Percentiles rank a stretch among this genome's conserved stretches.
phyloP scores from a whole-genome alignment of 768 basidiomycete species.

The Pleurotus citrinopileatus region DNA sequence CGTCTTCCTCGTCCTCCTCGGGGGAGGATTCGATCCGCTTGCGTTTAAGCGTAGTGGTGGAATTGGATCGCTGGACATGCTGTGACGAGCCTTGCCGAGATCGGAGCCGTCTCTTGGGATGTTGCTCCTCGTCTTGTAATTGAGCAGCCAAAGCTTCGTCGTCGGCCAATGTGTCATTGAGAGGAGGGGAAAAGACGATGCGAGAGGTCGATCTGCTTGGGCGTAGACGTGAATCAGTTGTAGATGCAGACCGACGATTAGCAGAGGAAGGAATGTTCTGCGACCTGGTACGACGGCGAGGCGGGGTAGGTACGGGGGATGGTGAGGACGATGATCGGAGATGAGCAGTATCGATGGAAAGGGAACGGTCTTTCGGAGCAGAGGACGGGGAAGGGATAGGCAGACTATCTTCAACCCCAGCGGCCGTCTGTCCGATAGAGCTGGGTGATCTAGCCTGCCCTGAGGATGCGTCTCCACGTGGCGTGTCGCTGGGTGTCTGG shows the following conservation, averaged over 20 bases:
- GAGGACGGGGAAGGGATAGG: background rate
- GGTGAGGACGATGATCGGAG: background rate
- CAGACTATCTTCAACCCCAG: conserved; percentile 1
- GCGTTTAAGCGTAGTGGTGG: conserved; percentile 33
- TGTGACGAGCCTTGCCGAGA: conserved; percentile 9
- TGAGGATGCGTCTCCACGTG: conserved; percentile 8
- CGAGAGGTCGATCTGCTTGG: conserved; percentile 1
- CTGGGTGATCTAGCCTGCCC: background rate
- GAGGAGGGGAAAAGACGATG: conserved; percentile 5
- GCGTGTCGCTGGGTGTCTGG: background rate
- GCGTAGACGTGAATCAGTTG: background rate
- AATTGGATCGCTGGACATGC: background rate
- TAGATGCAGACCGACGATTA: background rate
- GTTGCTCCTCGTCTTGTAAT: conserved; percentile 30
- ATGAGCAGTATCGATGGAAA: background rate
- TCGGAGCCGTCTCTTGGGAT: conserved; percentile 28
- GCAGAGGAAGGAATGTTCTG: background rate
- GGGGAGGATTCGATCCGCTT: conserved; percentile 39
- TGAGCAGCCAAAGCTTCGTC: conserved; percentile 25
- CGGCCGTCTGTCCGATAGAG: background rate
- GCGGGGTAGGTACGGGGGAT: background rate
- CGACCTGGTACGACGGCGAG: background rate
- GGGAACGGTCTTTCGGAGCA: background rate
- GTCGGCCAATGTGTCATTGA: conserved; percentile 13
- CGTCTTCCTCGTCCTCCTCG: conserved; percentile 22